A percentile compares a stretch with the other conserved stretches of the same genome.
Conservation (phyloP, 2,329 filamentous ascomycete genomes). For the Phaeosphaeria sp. region DNA sequence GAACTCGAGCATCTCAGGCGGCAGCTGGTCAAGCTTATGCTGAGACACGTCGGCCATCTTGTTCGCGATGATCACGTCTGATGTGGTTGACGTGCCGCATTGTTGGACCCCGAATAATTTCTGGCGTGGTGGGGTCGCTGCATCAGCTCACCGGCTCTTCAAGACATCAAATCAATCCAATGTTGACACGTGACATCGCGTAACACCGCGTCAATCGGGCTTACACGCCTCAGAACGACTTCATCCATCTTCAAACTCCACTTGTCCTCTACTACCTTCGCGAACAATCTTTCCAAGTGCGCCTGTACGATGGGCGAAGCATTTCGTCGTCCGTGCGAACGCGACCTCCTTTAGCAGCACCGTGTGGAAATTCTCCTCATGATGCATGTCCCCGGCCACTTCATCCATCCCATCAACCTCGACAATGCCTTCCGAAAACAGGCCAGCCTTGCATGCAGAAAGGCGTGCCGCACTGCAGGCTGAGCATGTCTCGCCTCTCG, state of each 20-base stretch:
- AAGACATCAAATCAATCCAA: slow-evolving; percentile 6
- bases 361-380: neutral
- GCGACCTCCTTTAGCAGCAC: neutral
- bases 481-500: neutral
- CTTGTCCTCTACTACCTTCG: neutral
- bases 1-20: slow-evolving; percentile 55
- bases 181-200: neutral
- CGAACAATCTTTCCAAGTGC: neutral
- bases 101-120: neutral
- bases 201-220: neutral
- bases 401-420: neutral
- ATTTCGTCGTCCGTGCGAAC: neutral
- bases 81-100: neutral
- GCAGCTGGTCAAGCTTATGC: slow-evolving; percentile 31
- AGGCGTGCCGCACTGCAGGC: neutral
- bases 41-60: neutral
- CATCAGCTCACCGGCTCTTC: neutral
- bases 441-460: neutral
- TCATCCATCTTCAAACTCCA: neutral
- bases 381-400: neutral
- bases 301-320: neutral
- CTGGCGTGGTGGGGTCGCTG: neutral
- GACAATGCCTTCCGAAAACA: neutral
- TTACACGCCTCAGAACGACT: neutral
- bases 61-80: neutral